A percentile compares a stretch with the other conserved stretches of the same genome.
These are phyloP conservation scores for Entoloma clypeatum DNA, from an alignment of 1,284 basidiomycete species.

Conservation along the genomic window DNA sequence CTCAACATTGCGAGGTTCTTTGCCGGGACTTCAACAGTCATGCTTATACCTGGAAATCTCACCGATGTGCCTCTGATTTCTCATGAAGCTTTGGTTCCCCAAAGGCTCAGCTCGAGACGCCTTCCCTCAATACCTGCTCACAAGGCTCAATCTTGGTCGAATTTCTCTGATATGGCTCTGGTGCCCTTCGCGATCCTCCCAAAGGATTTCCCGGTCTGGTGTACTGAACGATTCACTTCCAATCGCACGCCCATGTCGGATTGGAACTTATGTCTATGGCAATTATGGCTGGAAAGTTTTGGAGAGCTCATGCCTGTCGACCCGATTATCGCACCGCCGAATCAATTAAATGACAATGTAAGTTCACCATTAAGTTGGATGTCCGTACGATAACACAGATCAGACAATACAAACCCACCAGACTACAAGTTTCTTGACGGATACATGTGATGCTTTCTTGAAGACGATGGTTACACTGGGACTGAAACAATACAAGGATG, in stretches of 20 bases:
- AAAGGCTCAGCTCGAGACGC: slow-evolving; percentile 25
- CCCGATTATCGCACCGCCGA: slow-evolving; percentile 12
- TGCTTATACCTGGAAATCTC: slow-evolving; percentile 49
- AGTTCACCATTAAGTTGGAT: too few species aligned
- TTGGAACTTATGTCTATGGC: slow-evolving; percentile 71
- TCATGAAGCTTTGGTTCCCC: slow-evolving; percentile 16
- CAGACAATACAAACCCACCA: slow-evolving; percentile 36
- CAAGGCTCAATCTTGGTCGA: slow-evolving; percentile 10
- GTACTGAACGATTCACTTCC: slow-evolving; percentile 55
- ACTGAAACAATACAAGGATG: slow-evolving; percentile 24
- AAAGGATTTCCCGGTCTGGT: slow-evolving; percentile 55
- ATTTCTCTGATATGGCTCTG: slow-evolving; percentile 28
- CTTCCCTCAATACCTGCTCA: slow-evolving; percentile 24
- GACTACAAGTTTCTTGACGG: slow-evolving; percentile 45
- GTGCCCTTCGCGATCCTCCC: slow-evolving; percentile 47
- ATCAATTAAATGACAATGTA: slow-evolving; percentile 5
- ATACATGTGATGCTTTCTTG: slow-evolving; percentile 50
- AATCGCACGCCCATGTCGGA: slow-evolving; percentile 43
- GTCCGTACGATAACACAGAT: slow-evolving; percentile 28
- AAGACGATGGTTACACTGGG: slow-evolving; percentile 40
- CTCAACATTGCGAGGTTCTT: slow-evolving; percentile 63
- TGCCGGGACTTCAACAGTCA: slow-evolving; percentile 43
- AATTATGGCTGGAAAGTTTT: slow-evolving; percentile 53
- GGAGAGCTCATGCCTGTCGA: slow-evolving; percentile 34
- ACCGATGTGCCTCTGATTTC: slow-evolving; percentile 24